These are phyloP conservation scores for Prunella vulgaris DNA, from an alignment of 257 asterid species.

Conservation along the genomic window DNA sequence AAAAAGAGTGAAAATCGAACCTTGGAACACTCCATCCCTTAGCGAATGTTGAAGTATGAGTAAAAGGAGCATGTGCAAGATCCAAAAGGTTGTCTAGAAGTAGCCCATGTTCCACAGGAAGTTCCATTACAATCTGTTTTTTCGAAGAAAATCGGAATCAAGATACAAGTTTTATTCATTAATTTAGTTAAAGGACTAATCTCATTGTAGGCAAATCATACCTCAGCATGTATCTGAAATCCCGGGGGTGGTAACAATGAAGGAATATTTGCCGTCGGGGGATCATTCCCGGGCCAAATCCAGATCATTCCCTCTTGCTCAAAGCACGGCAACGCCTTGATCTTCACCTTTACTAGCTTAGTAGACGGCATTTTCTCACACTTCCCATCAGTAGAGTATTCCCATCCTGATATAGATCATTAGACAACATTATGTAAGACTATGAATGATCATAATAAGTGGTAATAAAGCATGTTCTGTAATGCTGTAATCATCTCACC, in stretches of 20 bases:
- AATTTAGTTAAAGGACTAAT: neutral
- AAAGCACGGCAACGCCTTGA: conserved; percentile 79
- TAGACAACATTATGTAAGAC: neutral
- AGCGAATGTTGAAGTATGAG: conserved; percentile 93
- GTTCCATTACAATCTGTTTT: conserved; percentile 85
- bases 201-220: conserved; percentile 18
- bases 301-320: conserved; percentile 94
- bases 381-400: conserved; percentile 82
- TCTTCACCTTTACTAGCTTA: conserved; percentile 56
- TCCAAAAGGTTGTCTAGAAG: conserved; percentile 93
- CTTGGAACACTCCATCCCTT: conserved; percentile 98
- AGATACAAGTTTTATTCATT: neutral
- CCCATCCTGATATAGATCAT: conserved; percentile 72
- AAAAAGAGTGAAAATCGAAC: conserved; percentile 24
- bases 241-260: conserved; percentile 82
- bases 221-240: conserved; percentile 95
- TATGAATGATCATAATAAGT: neutral
- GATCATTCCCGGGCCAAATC: conserved; percentile 96
- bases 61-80: conserved; percentile 97
- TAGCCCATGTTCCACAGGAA: conserved; percentile 92
- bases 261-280: conserved; percentile 77
- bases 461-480: neutral
- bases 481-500: conserved; percentile 45
- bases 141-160: conserved; percentile 6
- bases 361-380: conserved; percentile 98